phyloP scores from a whole-genome alignment of 2,329 filamentous ascomycete genomes.

The Trichophyton equinum region DNA sequence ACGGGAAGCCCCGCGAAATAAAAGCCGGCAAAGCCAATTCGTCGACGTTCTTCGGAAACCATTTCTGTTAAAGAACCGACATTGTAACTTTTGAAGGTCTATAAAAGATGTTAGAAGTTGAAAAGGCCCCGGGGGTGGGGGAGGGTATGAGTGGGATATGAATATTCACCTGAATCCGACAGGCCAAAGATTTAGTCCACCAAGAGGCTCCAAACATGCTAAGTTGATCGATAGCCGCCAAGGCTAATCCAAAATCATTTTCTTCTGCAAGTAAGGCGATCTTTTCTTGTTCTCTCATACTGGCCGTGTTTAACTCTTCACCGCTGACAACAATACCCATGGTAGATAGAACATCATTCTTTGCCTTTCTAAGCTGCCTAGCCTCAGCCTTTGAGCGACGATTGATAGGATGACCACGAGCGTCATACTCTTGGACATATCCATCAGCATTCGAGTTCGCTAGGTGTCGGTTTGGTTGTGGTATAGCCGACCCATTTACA shows the following conservation, averaged over 20 bases:
- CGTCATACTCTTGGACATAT: constrained; percentile 39
- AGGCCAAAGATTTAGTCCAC: constrained; percentile 29
- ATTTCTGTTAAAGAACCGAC: constrained; percentile 26
- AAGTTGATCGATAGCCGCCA: constrained; percentile 31
- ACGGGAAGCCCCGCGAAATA: constrained; percentile 32
- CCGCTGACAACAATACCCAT: constrained; percentile 37
- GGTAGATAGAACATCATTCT: constrained; percentile 39
- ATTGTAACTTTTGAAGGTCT: constrained; percentile 31
- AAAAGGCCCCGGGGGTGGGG: neutral
- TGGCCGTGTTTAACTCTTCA: constrained; percentile 25
- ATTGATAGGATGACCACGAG: constrained; percentile 37
- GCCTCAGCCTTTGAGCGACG: constrained; percentile 28
- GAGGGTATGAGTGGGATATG: too few relatives aligned
- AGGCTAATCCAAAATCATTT: constrained; percentile 33
- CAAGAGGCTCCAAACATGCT: constrained; percentile 31
- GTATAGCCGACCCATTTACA: constrained; percentile 5
- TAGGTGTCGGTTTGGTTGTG: neutral
- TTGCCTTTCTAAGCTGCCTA: constrained; percentile 33
- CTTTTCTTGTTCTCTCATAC: constrained; percentile 28
- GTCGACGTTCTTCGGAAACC: constrained; percentile 25
- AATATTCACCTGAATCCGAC: constrained; percentile 27
- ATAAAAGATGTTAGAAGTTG: neutral
- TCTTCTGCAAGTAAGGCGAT: constrained; percentile 28
- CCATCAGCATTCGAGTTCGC: constrained; percentile 23
- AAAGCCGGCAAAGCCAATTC: constrained; percentile 25